Base-by-base conservation (phyloP, 2,329 filamentous ascomycete species). In the Lasiodiplodia hormozganensis region DNA sequence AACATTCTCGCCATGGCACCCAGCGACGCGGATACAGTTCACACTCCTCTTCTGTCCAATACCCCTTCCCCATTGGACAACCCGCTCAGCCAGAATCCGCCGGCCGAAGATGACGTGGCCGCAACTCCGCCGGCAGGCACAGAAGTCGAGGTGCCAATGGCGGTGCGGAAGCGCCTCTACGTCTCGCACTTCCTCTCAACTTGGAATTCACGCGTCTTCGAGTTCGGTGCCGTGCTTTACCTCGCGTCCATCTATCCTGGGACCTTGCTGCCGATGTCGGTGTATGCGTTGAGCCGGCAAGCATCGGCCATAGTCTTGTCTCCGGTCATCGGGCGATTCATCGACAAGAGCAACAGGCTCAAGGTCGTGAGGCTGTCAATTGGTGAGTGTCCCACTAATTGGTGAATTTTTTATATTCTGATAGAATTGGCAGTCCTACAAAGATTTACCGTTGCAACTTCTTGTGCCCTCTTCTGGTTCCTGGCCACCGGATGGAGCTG, bases 261-360 rank as follows among this genome's bases (percentile, higher is more conserved):
- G 0, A 92, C 89, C 0, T 80, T 93, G 25, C 82, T 91, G 25
- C 90, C 88, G 43, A 84, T 89, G 68, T 92, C 90, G 0, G 79
- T 90, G n/a, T 93, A 93, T 73, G 90, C 90, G 0, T 78, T 93
- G 7, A 81, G 85, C 5, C 86, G 91, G 25, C 84, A 86, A 6
- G 78, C 83, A 0, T 82, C 87, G 0, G 89, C 88, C 0, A 85
- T 90, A 4, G 34, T 88, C 0, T 79, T 92, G 7, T 86, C 89
- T 0, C 85, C 87, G 14, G 81, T 81, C 56, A 76, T 93, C 6
- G 91, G 91, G 1, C 73, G 75, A 1, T 83, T 82, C 49, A 86
- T 93, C 47, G 91, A 93, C 75, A 11, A 6, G 18, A 14, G 64
- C 16, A 25, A 58, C 18, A 31, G 64, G n/a, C 28, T 43, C 1